Evolutionary conservation across 768 basidiomycete species (phyloP), one percentile per base, ranked within the genome.

Genomic region (Tricholoma flavovirens): DNA sequence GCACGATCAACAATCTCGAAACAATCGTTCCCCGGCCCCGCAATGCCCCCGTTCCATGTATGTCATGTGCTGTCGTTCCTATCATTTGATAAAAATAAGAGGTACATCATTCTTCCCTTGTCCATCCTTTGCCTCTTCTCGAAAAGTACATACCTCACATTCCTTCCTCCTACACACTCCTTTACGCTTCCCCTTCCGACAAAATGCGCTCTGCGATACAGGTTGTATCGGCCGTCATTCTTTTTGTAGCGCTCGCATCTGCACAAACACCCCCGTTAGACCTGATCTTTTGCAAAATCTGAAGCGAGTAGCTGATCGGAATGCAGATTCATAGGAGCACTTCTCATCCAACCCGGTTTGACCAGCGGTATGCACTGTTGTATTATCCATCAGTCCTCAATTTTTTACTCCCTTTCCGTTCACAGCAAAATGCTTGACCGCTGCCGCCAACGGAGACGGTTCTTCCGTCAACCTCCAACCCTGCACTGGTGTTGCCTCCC

Each of bases 381-480:
- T 30, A 9, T 32, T 9, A 11, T 26, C 24, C 9, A 32, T 15
- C 26, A 36, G 12, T 33, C 24, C 26, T 9, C 46, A 12, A 43
- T 19, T 40, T 19, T 29, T 21, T 49, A 14, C 4, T 29, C 3
- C 5, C 15, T 48, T 26, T 35, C 2, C 38, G 9, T 38, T n/a
- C 3, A 19, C 55, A 81, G 81, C 67, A 11, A 77, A 79, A 67
- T 83, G 81, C 61, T 56, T 83, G 48, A 80, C 79, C n/a, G 80
- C 80, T 4, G 70, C 75, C 0, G 75, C 77, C 7, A 77, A 82
- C 64, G 62, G 66, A 6, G 71, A 82, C 60, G 80, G 78, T 33
- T 77, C 81, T 8, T 40, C 64, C 21, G 77, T 82, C 55, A 77
- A 73, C 9, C 68, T 82, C 49, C 72, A 77, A 61, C 58, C 71